phyloP scores from a whole-genome alignment of 2,329 filamentous ascomycete species.

The Coniochaeta sp. region DNA sequence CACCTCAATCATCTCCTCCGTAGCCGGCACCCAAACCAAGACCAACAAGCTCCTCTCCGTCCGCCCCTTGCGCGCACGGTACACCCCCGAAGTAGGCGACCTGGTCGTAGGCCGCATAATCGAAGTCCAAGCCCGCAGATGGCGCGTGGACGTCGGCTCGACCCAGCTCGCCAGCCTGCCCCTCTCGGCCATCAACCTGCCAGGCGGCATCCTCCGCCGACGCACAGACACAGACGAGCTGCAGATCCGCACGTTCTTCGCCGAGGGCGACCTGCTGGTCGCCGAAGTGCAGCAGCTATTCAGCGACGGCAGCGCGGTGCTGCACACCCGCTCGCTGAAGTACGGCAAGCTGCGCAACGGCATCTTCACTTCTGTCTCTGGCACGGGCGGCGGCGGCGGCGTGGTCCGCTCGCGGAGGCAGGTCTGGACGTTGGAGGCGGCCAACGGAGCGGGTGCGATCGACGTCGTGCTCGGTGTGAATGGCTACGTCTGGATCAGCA shows the following conservation, averaged over 20 bases:
- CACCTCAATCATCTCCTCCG: constrained; percentile 74
- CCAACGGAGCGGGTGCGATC: constrained; percentile 53
- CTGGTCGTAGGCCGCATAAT: constrained; percentile 89
- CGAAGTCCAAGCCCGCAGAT: constrained; percentile 86
- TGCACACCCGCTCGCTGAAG: constrained; percentile 85
- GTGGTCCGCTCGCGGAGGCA: constrained; percentile 80
- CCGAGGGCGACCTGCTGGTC: constrained; percentile 86
- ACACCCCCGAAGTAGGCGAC: constrained; percentile 93
- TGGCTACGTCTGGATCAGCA: constrained; percentile 92
- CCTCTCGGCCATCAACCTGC: constrained; percentile 86
- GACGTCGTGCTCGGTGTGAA: constrained; percentile 92
- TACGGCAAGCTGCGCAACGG: constrained; percentile 96
- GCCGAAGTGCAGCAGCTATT: constrained; percentile 91
- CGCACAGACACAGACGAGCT: constrained; percentile 93
- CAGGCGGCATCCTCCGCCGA: constrained; percentile 84
- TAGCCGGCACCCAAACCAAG: constrained; percentile 82
- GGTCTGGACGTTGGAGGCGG: constrained; percentile 69
- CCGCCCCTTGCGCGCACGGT: constrained; percentile 80
- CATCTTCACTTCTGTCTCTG: constrained; percentile 74
- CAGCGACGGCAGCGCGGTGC: constrained; percentile 73
- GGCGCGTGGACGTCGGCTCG: constrained; percentile 91
- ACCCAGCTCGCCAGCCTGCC: constrained; percentile 79
- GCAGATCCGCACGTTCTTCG: constrained; percentile 95
- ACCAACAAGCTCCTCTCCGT: constrained; percentile 97
- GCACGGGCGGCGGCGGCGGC: constrained; percentile 76